Evolutionary conservation across 495 filamentous ascomycete genomes (phyloP).

Genomic region (Bryoglossum gracile): DNA sequence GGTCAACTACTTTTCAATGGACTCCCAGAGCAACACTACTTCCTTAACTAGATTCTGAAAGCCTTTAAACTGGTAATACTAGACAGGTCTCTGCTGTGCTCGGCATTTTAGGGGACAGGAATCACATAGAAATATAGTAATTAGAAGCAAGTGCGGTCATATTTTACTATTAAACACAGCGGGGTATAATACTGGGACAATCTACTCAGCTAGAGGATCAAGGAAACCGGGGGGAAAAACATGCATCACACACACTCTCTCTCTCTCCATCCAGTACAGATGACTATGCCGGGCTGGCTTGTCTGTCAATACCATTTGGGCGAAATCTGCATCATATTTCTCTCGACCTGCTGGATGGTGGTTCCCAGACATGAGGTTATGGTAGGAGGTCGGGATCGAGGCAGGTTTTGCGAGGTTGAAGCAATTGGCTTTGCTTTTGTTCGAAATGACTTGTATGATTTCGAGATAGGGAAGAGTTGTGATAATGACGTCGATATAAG

Average conservation of each 20-base stretch:
- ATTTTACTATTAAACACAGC: too few relatives aligned
- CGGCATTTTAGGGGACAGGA: too few relatives aligned
- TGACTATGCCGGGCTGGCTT: constrained; percentile 13
- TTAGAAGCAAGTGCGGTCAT: too few relatives aligned
- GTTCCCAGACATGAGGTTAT: constrained; percentile 66
- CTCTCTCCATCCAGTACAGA: constrained; percentile 48
- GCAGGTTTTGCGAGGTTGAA: constrained; percentile 62
- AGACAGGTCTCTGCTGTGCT: too few relatives aligned
- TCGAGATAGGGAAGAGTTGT: constrained; percentile 48
- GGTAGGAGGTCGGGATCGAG: constrained; percentile 73
- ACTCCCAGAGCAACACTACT: too few relatives aligned
- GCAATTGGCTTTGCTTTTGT: constrained; percentile 73
- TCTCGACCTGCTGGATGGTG: constrained; percentile 51
- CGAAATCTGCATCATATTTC: constrained; percentile 76
- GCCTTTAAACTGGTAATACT: too few relatives aligned
- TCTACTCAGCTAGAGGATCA: constrained; percentile 50
- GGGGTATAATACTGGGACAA: constrained; percentile 62
- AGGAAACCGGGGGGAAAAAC: constrained; percentile 59
- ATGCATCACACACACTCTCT: too few relatives aligned
- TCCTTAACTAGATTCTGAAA: too few relatives aligned
- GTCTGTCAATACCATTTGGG: constrained; percentile 46
- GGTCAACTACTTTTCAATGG: too few relatives aligned
- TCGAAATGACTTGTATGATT: constrained; percentile 75
- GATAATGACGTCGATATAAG: constrained; percentile 69
- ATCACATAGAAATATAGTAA: too few relatives aligned